phyloP scores from a whole-genome alignment of 768 basidiomycete genomes.

The Phanerochaete sordida region DNA sequence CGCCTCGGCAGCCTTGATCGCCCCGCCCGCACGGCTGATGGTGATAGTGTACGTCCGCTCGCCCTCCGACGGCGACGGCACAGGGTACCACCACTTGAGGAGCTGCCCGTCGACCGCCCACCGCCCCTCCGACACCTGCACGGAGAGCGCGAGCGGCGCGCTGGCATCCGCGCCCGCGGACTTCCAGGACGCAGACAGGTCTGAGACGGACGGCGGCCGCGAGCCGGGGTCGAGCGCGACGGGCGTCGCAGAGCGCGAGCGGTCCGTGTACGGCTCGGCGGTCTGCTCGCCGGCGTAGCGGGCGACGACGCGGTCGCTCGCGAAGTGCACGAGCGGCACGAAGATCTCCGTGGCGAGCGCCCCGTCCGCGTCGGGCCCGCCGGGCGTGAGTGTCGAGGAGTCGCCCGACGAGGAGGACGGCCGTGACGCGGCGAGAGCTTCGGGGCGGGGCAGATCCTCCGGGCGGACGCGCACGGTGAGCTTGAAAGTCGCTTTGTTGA shows the following conservation, averaged over 20 bases:
- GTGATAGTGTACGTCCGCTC: constrained; percentile 29
- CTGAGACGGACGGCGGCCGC: constrained; percentile 3
- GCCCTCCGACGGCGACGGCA: constrained; percentile 25
- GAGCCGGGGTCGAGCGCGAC: background rate
- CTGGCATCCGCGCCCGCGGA: background rate
- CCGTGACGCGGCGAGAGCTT: constrained; percentile 5
- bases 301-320: constrained; percentile 35
- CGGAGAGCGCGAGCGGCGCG: constrained; percentile 35
- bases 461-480: constrained; percentile 59
- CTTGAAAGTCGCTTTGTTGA: constrained; percentile 65
- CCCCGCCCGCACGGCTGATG: constrained; percentile 27
- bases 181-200: constrained; percentile 11
- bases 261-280: constrained; percentile 1
- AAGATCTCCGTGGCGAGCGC: constrained; percentile 82
- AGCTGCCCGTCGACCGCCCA: constrained; percentile 46
- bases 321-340: constrained; percentile 88
- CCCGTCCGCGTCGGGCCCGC: constrained; percentile 22
- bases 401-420: constrained; percentile 14
- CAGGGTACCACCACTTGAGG: constrained; percentile 40
- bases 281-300: constrained; percentile 3
- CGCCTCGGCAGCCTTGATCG: constrained; percentile 19
- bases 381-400: constrained; percentile 14
- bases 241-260: constrained; percentile 12
- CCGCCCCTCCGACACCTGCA: constrained; percentile 43
- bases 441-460: constrained; percentile 44